Conservation (phyloP, 1,284 basidiomycete genomes). For the Microbotryomycetes sp. region DNA sequence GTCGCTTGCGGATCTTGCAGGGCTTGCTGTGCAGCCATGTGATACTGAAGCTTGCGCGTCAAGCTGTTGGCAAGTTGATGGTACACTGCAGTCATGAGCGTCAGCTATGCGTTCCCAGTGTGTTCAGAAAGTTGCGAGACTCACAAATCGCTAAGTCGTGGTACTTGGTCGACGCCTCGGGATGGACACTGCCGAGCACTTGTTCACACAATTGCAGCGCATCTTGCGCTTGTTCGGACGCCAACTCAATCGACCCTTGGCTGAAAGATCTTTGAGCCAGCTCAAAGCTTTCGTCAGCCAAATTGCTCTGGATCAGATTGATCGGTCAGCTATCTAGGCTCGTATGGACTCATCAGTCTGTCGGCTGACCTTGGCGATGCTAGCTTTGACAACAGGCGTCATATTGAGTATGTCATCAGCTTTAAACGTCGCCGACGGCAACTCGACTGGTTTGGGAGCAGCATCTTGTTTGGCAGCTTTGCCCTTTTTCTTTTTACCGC, state of each 20-base stretch:
- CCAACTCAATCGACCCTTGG: slow-evolving; percentile 47
- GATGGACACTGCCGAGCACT: slow-evolving; percentile 52
- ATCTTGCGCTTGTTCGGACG: slow-evolving; percentile 50
- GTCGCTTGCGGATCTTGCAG: slow-evolving; percentile 16
- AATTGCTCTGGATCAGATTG: slow-evolving; percentile 38
- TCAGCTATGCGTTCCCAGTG: slow-evolving; percentile 28
- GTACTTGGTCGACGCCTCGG: slow-evolving; percentile 50
- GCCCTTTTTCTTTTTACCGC: slow-evolving; percentile 39
- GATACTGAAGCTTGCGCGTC: slow-evolving; percentile 19
- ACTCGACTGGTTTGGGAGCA: slow-evolving; percentile 33
- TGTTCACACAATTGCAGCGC: slow-evolving; percentile 51
- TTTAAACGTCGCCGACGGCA: slow-evolving; percentile 43
- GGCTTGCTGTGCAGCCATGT: slow-evolving; percentile 28
- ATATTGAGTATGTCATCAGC: slow-evolving; percentile 50
- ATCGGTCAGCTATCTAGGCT: slow-evolving; percentile 10
- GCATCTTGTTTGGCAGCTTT: slow-evolving; percentile 35
- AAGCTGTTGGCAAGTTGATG: slow-evolving; percentile 29
- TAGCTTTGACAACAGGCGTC: slow-evolving; percentile 49
- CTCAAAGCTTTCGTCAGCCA: slow-evolving; percentile 52
- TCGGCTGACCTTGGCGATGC: slow-evolving; percentile 43
- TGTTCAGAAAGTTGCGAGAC: slow-evolving; percentile 33
- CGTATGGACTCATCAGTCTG: too few relatives aligned
- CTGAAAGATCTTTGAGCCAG: slow-evolving; percentile 48
- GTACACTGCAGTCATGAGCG: slow-evolving; percentile 14
- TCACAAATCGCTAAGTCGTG: slow-evolving; percentile 28